Evolutionary conservation across 768 basidiomycete genomes (phyloP), one percentile per base, ranked within the genome.

Genomic region (Clavulina sp.): DNA sequence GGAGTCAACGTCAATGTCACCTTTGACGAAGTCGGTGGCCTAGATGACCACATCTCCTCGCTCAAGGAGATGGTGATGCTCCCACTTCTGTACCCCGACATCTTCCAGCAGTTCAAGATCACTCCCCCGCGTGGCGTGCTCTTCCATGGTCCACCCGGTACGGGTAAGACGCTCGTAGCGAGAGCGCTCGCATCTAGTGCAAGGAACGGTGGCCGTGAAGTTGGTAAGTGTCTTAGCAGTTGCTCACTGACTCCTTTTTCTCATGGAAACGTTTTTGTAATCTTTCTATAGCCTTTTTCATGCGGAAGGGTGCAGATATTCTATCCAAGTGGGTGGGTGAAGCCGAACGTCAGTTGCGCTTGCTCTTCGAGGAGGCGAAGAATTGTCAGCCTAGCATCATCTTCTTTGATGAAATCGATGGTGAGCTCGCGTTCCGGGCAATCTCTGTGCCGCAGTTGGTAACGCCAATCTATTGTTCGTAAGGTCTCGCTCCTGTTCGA

Each of bases 241-340:
- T 13, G 6, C 18, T 52, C 5, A 23, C 23, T 16, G 21, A 9
- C n/a, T 26, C 40, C 41, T 26, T 9, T 31, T 38, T 19, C 26
- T 21, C 13, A 41, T 18, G n/a, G 24, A 34, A 28, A 6, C 26
- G 28, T 9, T 7, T 53, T 31, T 24, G 21, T 48, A 49, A 29
- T 34, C 21, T 33, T 38, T 21, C 26, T 16, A 0, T 57, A 92
- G 91, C 95, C 1, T 99, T 99, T 71, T 99, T 93, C 73, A 97
- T 99, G 95, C 82, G 95, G 47, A 99, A 99, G 68, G 95, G 95
- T 19, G 95, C 95, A 31, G 95, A 99, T 65, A 87, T 85, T 58
- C 72, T 97, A 28, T 92, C 89, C 4, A 99, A 99, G 69, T 99
- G 93, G 93, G 95, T 99, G 9, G 95, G 95, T 49, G 95, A 99